A percentile compares a stretch with the other conserved stretches of the same genome.
Conservation (phyloP, 768 basidiomycete species). For the Suillus paluster region DNA sequence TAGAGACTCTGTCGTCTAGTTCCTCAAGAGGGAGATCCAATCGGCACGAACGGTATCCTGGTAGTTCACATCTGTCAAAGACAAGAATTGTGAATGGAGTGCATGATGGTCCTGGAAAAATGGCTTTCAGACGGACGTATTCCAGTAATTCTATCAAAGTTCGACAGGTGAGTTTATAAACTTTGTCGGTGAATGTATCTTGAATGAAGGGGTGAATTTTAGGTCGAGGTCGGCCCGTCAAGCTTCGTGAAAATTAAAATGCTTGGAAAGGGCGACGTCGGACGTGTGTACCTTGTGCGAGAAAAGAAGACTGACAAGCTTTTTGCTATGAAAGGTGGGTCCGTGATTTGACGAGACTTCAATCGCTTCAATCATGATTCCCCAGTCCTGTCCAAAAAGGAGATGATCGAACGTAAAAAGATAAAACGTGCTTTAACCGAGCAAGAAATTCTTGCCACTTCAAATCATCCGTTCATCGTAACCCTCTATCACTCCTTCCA, state of each 20-base stretch:
- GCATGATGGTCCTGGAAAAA: slow-evolving; percentile 57
- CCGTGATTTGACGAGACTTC: slow-evolving; percentile 8
- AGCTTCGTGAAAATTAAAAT: slow-evolving; percentile 97
- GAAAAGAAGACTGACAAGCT: slow-evolving; percentile 98
- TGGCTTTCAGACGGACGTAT: slow-evolving; percentile 91
- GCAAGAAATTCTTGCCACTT: slow-evolving; percentile 97
- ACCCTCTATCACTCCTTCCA: slow-evolving; percentile 99
- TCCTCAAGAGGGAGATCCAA: slow-evolving; percentile 65
- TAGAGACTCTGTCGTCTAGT: slow-evolving; percentile 79
- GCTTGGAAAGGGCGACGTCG: slow-evolving; percentile 98
- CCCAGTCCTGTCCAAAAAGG: slow-evolving; percentile 95
- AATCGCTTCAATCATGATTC: slow-evolving; percentile 29
- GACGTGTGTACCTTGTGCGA: slow-evolving; percentile 95
- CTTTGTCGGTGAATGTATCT: background rate
- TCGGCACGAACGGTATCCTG: slow-evolving; percentile 42
- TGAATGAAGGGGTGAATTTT: slow-evolving; percentile 10
- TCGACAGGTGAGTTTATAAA: slow-evolving; percentile 63
- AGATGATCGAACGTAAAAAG: slow-evolving; percentile 99
- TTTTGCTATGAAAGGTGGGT: slow-evolving; percentile 98
- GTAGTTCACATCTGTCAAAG: slow-evolving; percentile 34
- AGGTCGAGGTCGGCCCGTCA: slow-evolving; percentile 94
- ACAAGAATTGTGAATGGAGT: slow-evolving; percentile 51
- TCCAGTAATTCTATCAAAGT: slow-evolving; percentile 98
- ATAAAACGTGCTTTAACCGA: slow-evolving; percentile 98
- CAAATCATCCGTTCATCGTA: slow-evolving; percentile 99